These are phyloP conservation scores for Helicocarpus griseus DNA, from an alignment of 2,329 filamentous ascomycete species.

Conservation along the genomic window DNA sequence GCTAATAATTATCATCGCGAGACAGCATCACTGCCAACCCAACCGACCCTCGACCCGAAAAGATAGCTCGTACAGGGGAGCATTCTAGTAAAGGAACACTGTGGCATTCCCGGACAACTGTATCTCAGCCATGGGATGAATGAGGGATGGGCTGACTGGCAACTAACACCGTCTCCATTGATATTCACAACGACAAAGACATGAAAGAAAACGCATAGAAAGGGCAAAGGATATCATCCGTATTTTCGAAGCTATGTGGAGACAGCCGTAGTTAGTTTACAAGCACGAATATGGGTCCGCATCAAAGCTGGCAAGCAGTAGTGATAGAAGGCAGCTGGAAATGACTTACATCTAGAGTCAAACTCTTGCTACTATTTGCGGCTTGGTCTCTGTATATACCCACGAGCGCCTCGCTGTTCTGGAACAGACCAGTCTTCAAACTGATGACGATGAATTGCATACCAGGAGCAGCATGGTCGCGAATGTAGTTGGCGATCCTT, in stretches of 20 bases:
- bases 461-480: constrained; percentile 84
- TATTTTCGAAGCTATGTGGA: constrained; percentile 15
- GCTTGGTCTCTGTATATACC: constrained; percentile 93
- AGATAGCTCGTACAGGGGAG: not conserved
- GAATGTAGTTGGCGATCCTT: constrained; percentile 92
- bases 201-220: not conserved
- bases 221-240: constrained; percentile 3
- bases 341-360: constrained; percentile 85
- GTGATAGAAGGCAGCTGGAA: not conserved
- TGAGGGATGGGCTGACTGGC: not conserved
- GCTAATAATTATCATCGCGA: not conserved
- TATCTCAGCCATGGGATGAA: not conserved
- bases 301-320: not conserved
- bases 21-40: not conserved
- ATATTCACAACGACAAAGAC: not conserved
- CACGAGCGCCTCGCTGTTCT: constrained; percentile 90
- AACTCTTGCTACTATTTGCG: constrained; percentile 79
- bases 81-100: not conserved
- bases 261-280: not conserved
- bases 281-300: not conserved
- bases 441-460: constrained; percentile 99
- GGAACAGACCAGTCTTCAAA: constrained; percentile 90
- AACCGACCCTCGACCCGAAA: not conserved
- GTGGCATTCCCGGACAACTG: not conserved
- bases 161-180: not conserved